Base-by-base conservation (phyloP, 164 flowering plant species). In the Santalum album region DNA sequence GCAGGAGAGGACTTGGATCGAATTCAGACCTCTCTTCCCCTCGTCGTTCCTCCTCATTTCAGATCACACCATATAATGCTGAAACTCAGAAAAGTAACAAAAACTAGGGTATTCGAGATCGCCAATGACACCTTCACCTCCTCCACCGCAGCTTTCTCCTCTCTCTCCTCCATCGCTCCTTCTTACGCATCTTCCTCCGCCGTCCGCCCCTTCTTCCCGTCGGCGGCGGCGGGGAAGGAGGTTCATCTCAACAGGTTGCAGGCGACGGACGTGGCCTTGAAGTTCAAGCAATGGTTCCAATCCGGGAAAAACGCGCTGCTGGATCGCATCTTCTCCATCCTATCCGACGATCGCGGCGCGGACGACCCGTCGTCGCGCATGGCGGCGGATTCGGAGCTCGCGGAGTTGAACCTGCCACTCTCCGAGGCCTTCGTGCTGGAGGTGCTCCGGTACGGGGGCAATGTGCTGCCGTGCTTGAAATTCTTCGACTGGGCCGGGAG, bases 401-500 rank as follows among this genome's bases (percentile, higher is more conserved):
- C 71, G 39, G 57, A 50, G 15, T 63, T 86, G 53, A 61, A 61
- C 1, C 72, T 87, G 18, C 65, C 54, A 6, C 68, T 89, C 9
- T 12, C 66, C 0, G 87, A 88, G 42, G 5, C 16, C 1, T 61
- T 83, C 5, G 85, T 86, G 0, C 48, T 88, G 26, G 69, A 69
- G 39, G 87, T 80, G 0, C 65, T 83, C 22, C 25, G 56, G 6
- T 63, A 76, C 25, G 73, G 74, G 11, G 36, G 62, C 6, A 25
- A 51, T 14, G 75, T 86, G 5, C 67, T 81, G 14, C 65, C 81
- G 1, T 79, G 90, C 62, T 65, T 90, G 62, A 79, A 70, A 55
- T 87, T 90, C 68, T 91, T 91, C 56, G 96, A 91, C 45, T 91
- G 98, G 98, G 90, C 81, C 2, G 96, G 95, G 2, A 68, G 84